These are phyloP conservation scores for Colletotrichum sp. DNA, from an alignment of 2,329 filamentous ascomycete genomes.

Conservation along the genomic window DNA sequence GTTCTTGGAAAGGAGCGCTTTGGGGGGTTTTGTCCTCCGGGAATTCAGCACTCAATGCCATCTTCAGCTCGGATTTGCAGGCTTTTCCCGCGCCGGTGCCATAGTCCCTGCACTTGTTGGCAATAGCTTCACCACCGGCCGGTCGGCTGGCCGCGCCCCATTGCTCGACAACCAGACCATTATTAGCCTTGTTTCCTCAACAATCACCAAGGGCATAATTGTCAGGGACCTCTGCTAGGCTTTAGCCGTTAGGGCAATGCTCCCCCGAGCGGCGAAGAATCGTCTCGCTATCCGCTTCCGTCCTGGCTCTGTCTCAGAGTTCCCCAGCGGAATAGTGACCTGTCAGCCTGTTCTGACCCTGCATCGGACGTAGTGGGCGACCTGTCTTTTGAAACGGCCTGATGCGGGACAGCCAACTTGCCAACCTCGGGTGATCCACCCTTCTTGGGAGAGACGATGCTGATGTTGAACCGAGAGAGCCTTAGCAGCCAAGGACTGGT, in stretches of 20 bases:
- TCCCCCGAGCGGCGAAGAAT: not conserved
- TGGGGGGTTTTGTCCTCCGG: not conserved
- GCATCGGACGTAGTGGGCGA: slow-evolving; percentile 11
- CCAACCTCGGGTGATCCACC: not conserved
- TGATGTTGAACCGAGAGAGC: not conserved
- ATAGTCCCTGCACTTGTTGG: not conserved
- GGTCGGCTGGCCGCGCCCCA: not conserved
- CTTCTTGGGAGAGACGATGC: not conserved
- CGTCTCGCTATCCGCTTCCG: slow-evolving; percentile 8
- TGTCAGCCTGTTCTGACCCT: slow-evolving; percentile 1
- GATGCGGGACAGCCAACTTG: slow-evolving; percentile 2
- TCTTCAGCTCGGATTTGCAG: not conserved
- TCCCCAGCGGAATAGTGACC: slow-evolving; percentile 1
- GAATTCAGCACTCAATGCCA: not conserved
- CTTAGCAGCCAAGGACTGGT: not conserved
- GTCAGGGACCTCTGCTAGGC: not conserved
- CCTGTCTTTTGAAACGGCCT: slow-evolving; percentile 13
- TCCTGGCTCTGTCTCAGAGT: slow-evolving; percentile 19
- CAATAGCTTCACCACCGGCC: not conserved
- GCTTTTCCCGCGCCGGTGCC: not conserved
- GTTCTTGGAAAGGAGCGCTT: not conserved
- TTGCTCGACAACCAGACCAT: not conserved
- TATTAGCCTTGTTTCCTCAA: not conserved
- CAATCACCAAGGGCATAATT: not conserved
- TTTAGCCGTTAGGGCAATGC: not conserved